phyloP scores from a whole-genome alignment of 192 early-diverging fungal genomes.

The Backusella australiensis region DNA sequence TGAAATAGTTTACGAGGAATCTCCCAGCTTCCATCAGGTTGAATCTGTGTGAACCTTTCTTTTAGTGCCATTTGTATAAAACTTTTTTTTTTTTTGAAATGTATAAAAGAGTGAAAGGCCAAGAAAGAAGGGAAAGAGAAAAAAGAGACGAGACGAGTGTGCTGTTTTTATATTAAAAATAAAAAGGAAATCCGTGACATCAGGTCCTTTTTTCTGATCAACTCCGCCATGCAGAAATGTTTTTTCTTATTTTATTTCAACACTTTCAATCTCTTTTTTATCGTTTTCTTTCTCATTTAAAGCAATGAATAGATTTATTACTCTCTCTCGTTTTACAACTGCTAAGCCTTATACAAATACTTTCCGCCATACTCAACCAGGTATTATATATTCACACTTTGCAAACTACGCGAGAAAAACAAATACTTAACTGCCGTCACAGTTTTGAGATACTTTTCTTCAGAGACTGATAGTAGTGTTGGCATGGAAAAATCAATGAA shows the following conservation, averaged over 20 bases:
- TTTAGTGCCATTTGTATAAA: neutral
- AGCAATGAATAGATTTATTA: neutral
- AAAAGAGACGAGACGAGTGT: no score
- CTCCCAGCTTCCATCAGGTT: constrained; percentile 37
- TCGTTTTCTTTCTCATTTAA: neutral
- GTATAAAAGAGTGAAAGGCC: neutral
- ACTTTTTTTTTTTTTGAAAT: neutral
- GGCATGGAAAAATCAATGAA: constrained; percentile 18
- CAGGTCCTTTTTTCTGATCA: neutral
- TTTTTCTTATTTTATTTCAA: neutral
- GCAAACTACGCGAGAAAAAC: neutral
- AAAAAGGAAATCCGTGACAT: neutral
- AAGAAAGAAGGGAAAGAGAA: no score
- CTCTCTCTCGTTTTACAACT: neutral
- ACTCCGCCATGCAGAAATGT: neutral
- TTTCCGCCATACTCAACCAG: neutral
- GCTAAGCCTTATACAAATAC: neutral
- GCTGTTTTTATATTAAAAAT: neutral
- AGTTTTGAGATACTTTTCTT: neutral
- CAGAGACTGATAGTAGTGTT: neutral
- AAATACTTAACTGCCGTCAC: neutral
- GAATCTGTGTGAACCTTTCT: constrained; percentile 27
- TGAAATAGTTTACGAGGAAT: constrained; percentile 44
- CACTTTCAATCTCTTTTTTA: neutral
- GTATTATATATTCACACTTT: neutral